Base-by-base conservation (phyloP, 805 yeast species). In the Clavispora fructus region DNA sequence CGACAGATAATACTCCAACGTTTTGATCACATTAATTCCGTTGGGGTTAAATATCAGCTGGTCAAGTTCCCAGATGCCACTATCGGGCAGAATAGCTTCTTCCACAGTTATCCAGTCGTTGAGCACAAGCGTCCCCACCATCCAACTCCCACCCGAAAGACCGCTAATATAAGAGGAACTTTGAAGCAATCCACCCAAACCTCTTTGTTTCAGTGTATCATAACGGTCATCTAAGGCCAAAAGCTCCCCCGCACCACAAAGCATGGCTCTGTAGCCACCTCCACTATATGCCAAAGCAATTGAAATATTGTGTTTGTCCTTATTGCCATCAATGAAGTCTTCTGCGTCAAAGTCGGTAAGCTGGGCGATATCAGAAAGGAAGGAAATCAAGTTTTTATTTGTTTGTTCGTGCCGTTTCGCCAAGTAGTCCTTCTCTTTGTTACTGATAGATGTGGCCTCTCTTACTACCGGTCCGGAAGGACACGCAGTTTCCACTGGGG, bases 11-110 rank as follows among this genome's bases (percentile, higher is more conserved):
- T 52, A 50, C n/a, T 45, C 14, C 14, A 71, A 69, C 2, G 82
- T 76, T 33, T 68, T 60, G 49, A 83, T 63, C 42, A 83, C 55
- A 54, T 85, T 78, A 53, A 73, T 54, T 1, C 94, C 92, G 51
- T 79, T 82, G 12, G 86, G 83, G 49, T 75, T 71, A 54, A 82
- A 62, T 37, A 88, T 80, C 5, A 83, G 73, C 53, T 81, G 69
- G 11, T 73, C 72, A 44, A 88, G 70, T 54, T 87, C 79, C 96
- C 96, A 88, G 45, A 86, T 74, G 23, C 59, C 58, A 12, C 51
- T 45, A 9, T 56, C 46, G 6, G 58, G 60, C 14, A 52, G 45
- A 14, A 67, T 10, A 17, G 69, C 60, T 33, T 66, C 65, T 7
- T 46, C 63, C 10, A 69, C 68, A 1, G 69, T 57, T 7, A 62